Conservation (phyloP, 2,329 filamentous ascomycete species). For the Aspergillus floridensis region DNA sequence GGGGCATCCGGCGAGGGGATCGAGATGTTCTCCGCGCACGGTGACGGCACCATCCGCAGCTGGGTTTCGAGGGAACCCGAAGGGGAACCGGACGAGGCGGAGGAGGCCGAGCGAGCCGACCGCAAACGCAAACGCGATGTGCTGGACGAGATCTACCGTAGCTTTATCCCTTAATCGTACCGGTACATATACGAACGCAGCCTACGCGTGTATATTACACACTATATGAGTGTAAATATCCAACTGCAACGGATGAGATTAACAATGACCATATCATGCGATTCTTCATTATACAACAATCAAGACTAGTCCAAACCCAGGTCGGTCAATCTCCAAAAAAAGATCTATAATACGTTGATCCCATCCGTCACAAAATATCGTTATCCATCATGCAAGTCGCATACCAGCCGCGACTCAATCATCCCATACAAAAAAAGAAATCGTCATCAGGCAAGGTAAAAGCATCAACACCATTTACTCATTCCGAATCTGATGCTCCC, state of each 20-base stretch:
- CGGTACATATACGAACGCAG: too few species aligned
- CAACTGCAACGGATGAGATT: background rate
- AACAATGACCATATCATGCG: background rate
- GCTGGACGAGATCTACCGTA: conserved; percentile 75
- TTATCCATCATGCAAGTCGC: background rate
- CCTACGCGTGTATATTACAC: background rate
- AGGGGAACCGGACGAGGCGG: conserved; percentile 42
- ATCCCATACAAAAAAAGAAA: too few species aligned
- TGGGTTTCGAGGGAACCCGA: conserved; percentile 67
- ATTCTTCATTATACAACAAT: background rate
- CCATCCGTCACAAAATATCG: background rate
- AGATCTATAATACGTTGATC: conserved; percentile 2
- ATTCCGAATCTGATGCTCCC: conserved; percentile 30
- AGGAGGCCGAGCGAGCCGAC: conserved; percentile 50
- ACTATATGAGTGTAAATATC: background rate
- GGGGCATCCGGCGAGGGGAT: conserved; percentile 56
- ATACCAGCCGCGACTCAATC: background rate
- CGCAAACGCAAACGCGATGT: conserved; percentile 71
- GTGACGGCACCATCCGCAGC: conserved; percentile 76
- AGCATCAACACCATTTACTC: conserved; percentile 4
- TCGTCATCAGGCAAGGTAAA: too few species aligned
- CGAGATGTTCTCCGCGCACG: conserved; percentile 77
- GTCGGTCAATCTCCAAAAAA: background rate
- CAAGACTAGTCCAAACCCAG: too few species aligned
- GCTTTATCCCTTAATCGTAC: conserved; percentile 54